These are phyloP conservation scores for Oryza coarctata DNA, from an alignment of 176 grass and related monocot genomes.

Conservation along the genomic window DNA sequence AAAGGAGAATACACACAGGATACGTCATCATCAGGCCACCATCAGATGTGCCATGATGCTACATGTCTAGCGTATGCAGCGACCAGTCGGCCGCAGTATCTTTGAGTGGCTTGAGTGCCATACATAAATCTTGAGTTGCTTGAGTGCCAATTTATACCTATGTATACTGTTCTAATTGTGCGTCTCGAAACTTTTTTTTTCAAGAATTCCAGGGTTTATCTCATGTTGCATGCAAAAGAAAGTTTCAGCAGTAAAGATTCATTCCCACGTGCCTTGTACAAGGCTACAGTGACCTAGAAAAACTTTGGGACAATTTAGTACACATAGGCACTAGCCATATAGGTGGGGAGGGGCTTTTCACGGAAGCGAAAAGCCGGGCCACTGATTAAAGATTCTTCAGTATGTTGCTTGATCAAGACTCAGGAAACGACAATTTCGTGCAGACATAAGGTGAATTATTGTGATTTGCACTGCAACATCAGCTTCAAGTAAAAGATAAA, in stretches of 20 bases:
- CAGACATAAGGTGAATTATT: neutral
- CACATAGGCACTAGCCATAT: neutral
- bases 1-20: neutral
- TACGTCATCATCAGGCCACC: neutral
- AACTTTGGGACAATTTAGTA: neutral
- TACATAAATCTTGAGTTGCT: neutral
- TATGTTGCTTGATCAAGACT: neutral
- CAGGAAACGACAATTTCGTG: constrained; percentile 3
- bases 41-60: neutral
- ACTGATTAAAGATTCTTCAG: constrained; percentile 10
- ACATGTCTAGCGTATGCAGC: neutral
- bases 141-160: neutral
- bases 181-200: neutral
- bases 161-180: neutral
- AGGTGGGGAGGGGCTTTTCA: constrained; percentile 28
- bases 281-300: neutral
- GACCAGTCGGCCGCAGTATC: neutral
- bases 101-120: neutral
- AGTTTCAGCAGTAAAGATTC: neutral
- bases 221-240: neutral
- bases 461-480: neutral
- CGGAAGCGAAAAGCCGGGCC: constrained; percentile 24
- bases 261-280: constrained; percentile 12
- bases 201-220: neutral
- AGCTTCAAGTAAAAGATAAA: neutral